Evolutionary conservation across 139 green algal species (phyloP).

Genomic region (Chlorella ohadii): DNA sequence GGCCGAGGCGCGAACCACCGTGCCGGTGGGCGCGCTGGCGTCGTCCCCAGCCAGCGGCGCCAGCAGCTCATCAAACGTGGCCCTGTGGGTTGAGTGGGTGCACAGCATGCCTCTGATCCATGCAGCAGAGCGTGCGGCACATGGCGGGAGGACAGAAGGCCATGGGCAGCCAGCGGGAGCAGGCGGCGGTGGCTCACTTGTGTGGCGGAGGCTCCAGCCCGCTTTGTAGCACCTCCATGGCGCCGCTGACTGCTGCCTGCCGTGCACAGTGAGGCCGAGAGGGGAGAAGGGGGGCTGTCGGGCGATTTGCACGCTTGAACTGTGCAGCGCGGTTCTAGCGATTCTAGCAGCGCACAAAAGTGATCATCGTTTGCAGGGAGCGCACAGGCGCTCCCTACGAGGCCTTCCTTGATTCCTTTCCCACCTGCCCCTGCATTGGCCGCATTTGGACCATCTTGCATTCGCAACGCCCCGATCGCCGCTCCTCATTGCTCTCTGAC

Average conservation of each 20-base stretch:
- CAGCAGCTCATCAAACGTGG: constrained; percentile 42
- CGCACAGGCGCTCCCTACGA: no score
- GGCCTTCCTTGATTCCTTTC: no score
- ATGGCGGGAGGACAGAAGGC: neutral
- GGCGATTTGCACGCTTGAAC: neutral
- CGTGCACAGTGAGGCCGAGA: neutral
- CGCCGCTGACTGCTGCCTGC: no score
- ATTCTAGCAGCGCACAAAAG: no score
- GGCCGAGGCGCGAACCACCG: constrained; percentile 4
- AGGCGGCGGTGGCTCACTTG: neutral
- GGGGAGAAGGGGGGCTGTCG: neutral
- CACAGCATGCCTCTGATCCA: neutral
- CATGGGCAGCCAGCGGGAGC: neutral
- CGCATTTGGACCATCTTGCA: no score
- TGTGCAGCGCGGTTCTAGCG: no score
- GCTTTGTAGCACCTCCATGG: constrained; percentile 10
- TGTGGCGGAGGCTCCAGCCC: constrained; percentile 12
- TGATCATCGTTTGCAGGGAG: no score
- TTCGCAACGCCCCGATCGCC: no score
- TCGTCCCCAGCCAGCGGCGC: neutral
- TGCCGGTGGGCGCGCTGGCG: neutral
- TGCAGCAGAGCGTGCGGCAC: neutral
- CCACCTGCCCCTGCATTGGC: no score
- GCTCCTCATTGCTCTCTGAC: no score
- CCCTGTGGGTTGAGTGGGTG: neutral